Conservation (phyloP, 2,329 filamentous ascomycete species). For the Sclerotinia spermophila region DNA sequence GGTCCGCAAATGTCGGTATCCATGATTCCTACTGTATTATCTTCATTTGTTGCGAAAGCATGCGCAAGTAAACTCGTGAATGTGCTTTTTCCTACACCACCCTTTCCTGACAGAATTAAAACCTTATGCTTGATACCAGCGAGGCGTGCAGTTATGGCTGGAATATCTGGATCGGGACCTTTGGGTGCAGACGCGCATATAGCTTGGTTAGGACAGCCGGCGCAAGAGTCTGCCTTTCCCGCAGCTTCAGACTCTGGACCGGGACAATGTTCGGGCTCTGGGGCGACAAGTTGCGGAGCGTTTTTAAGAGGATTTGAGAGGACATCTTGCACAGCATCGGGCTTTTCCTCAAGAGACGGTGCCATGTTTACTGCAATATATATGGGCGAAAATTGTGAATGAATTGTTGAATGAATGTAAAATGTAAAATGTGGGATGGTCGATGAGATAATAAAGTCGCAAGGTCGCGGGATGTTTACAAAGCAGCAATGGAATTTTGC, state of each 20-base stretch:
- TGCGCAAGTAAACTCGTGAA: conserved; percentile 86
- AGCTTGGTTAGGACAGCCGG: conserved; percentile 89
- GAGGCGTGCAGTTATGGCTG: conserved; percentile 79
- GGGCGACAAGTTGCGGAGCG: conserved; percentile 82
- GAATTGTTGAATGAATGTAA: background rate
- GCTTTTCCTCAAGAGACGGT: conserved; percentile 75
- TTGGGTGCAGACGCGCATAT: conserved; percentile 95
- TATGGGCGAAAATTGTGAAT: background rate
- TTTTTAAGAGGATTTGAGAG: conserved; percentile 72
- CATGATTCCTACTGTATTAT: conserved; percentile 85
- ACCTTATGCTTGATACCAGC: conserved; percentile 85
- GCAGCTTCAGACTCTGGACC: conserved; percentile 76
- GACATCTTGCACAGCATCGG: conserved; percentile 63
- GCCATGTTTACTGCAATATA: conserved; percentile 55
- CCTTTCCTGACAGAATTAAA: conserved; percentile 86
- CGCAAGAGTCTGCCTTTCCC: conserved; percentile 76
- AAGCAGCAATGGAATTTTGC: conserved; percentile 11
- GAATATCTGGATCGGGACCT: conserved; percentile 91
- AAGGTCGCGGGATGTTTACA: conserved; percentile 13
- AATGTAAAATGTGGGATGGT: background rate
- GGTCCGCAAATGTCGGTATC: conserved; percentile 98
- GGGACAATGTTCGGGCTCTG: conserved; percentile 94
- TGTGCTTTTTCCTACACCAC: conserved; percentile 93
- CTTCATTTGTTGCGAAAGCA: conserved; percentile 78
- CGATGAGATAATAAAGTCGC: background rate